Percentiles rank a stretch among this genome's conserved stretches.
These are phyloP conservation scores for Cyclocybe cylindracea DNA, from an alignment of 768 basidiomycete genomes.

Conservation along the genomic window DNA sequence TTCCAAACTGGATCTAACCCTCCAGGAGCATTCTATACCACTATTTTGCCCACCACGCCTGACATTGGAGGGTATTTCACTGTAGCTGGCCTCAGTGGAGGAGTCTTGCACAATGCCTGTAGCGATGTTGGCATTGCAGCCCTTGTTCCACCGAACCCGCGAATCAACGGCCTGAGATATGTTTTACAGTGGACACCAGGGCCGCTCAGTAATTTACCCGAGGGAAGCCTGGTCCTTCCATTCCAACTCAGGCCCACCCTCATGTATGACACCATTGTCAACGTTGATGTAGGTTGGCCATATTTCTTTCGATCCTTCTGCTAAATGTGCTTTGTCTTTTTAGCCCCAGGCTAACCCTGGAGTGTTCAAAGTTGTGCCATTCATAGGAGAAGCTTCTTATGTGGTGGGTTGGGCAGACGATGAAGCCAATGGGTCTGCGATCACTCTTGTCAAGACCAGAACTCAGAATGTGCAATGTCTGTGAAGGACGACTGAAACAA, in stretches of 20 bases:
- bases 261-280: not conserved
- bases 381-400: too few relatives aligned
- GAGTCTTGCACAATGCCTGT: slow-evolving; percentile 3
- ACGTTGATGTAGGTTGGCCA: not conserved
- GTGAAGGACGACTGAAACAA: too few relatives aligned
- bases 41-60: not conserved
- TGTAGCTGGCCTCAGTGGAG: not conserved
- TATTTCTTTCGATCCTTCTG: too few relatives aligned
- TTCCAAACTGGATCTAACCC: not conserved
- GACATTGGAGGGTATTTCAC: slow-evolving; percentile 7
- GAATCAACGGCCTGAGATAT: not conserved
- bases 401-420: too few relatives aligned
- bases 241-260: slow-evolving; percentile 6
- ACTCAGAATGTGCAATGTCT: too few relatives aligned
- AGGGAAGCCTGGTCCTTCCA: not conserved
- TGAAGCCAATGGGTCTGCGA: too few relatives aligned
- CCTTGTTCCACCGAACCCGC: not conserved
- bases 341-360: too few relatives aligned
- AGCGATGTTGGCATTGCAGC: not conserved
- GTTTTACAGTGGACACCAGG: slow-evolving; percentile 1
- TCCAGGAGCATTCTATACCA: not conserved
- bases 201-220: not conserved
- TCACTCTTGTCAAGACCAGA: too few relatives aligned
- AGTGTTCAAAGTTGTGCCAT: too few relatives aligned
- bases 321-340: too few relatives aligned